Base-by-base conservation (phyloP, 176 grass and related monocot species). In the Cenchrus fungigraminus region DNA sequence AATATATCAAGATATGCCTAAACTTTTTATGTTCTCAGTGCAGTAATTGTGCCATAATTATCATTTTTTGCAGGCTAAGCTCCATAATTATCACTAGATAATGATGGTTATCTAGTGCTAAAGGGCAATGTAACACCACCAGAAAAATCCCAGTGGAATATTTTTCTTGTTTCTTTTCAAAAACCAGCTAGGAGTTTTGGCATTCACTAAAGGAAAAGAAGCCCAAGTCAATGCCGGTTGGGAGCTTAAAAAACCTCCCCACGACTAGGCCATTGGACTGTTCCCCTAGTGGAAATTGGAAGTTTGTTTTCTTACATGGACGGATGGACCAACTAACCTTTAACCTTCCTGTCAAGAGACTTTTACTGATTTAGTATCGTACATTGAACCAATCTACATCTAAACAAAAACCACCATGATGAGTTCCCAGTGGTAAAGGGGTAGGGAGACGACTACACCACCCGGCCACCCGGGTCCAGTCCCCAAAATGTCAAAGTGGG, bases 51-150 rank as follows among this genome's bases (percentile, higher is more conserved):
- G 29, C 40, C 73, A 73, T 59, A 62, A 59, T 82, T 72, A 42
- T 78, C 10, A 25, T 40, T 79, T 79, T 72, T 53, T 60, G 29
- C 51, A 59, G 10, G 50, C 43, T 73, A 83, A 73, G 25, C 25
- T 25, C 25, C 25, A 25, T 25, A 25, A 25, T 25, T 25, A 25
- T 25, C 25, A 25, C 25, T 25, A 25, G 25, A 25, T 25, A 47
- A 78, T 71, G 55, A 85, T 54, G 78, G 9, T 82, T 89, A 65
- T 46, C 14, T 86, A 82, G 73, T 65, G 73, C 49, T 65, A 28
- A 66, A 25, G 43, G 73, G 50, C 14, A 56, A 28, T 10, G 76
- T 12, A 62, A 78, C 51, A 4, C 51, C 51, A 53, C 13, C 12
- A 60, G 63, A 76, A 42, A 76, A 37, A 20, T 32, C 4, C 50